Evolutionary conservation across 257 asterid genomes (phyloP).

Genomic region (Solanum chmielewskii): DNA sequence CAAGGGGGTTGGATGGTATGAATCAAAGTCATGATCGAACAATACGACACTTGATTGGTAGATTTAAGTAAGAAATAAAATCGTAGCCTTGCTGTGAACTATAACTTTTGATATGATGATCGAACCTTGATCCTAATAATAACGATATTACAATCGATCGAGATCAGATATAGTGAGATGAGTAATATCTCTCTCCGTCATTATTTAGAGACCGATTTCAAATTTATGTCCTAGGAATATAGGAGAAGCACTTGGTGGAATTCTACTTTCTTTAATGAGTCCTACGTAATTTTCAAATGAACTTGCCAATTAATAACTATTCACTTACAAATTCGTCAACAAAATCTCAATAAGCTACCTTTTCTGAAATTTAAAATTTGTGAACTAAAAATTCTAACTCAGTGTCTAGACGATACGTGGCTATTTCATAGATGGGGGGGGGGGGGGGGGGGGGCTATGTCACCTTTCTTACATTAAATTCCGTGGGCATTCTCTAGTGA

Average conservation of each 20-base stretch:
- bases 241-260: neutral
- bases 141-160: neutral
- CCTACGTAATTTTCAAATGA: neutral
- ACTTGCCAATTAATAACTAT: neutral
- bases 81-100: neutral
- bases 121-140: neutral
- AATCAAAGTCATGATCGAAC: neutral
- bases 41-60: neutral
- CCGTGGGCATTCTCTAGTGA: constrained; percentile 25
- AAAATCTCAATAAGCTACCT: neutral
- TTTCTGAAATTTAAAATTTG: neutral
- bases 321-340: neutral
- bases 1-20: neutral
- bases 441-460: neutral
- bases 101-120: neutral
- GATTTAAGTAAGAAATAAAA: neutral
- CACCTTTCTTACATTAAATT: constrained; percentile 19
- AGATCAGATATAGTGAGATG: neutral
- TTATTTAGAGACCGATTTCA: neutral
- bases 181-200: neutral
- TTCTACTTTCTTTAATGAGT: neutral
- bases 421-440: neutral
- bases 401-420: neutral
- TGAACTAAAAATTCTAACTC: neutral
- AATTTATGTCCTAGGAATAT: neutral